Evolutionary conservation across 345 rosid species (phyloP).

Genomic region (Psidium guajava): DNA sequence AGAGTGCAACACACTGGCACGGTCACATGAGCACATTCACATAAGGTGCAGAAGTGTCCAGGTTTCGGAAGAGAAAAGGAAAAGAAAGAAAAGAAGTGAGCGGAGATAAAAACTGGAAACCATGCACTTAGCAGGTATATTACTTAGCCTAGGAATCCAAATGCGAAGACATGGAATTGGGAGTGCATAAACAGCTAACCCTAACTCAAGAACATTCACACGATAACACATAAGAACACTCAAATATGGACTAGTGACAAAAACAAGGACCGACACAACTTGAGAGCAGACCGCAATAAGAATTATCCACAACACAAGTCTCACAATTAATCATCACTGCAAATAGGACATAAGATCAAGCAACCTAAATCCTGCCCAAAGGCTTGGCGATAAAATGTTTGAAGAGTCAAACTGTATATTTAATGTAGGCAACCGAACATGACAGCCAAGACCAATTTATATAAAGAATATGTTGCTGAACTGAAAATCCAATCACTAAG

Average conservation of each 20-base stretch:
- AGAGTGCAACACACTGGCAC: background rate
- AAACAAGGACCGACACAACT: background rate
- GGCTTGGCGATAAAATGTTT: background rate
- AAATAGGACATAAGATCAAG: background rate
- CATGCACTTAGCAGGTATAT: background rate
- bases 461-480: background rate
- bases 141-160: background rate
- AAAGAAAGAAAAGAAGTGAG: background rate
- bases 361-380: background rate
- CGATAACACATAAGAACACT: background rate
- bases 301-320: background rate
- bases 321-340: background rate
- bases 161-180: background rate
- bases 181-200: background rate
- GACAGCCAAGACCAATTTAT: background rate
- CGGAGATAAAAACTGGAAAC: background rate
- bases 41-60: background rate
- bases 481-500: background rate
- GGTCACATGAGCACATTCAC: background rate
- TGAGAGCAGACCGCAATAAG: background rate
- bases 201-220: background rate
- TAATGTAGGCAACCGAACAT: background rate
- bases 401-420: background rate
- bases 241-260: background rate
- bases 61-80: background rate